A percentile compares a stretch with the other conserved stretches of the same genome.
These are phyloP conservation scores for Umbelopsis isabellina DNA, from an alignment of 192 early-diverging fungal species.

Conservation along the genomic window DNA sequence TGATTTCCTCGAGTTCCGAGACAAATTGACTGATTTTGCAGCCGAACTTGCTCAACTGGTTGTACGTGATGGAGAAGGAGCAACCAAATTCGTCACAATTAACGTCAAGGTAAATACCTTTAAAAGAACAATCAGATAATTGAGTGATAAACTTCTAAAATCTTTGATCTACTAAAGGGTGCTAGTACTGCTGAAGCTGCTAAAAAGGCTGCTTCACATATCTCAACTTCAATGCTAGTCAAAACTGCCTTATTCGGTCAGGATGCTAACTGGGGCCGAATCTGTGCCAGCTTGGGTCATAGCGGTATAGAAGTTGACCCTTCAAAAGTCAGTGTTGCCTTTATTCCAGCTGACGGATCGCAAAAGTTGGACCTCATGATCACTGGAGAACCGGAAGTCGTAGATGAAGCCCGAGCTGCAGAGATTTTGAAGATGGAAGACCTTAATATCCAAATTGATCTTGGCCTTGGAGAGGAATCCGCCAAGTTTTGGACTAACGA, in stretches of 20 bases:
- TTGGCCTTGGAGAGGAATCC: slow-evolving; percentile 74
- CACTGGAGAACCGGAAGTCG: slow-evolving; percentile 77
- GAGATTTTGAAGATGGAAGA: slow-evolving; percentile 89
- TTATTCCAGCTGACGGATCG: slow-evolving; percentile 69
- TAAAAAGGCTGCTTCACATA: slow-evolving; percentile 81
- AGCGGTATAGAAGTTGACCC: slow-evolving; percentile 74
- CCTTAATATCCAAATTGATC: slow-evolving; percentile 74
- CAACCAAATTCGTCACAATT: slow-evolving; percentile 95
- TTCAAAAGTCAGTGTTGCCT: slow-evolving; percentile 70
- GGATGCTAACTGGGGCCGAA: slow-evolving; percentile 98
- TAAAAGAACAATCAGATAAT: neutral
- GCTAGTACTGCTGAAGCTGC: slow-evolving; percentile 75
- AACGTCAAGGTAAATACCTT: slow-evolving; percentile 65
- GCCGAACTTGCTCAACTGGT: slow-evolving; percentile 87
- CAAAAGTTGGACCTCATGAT: slow-evolving; percentile 71
- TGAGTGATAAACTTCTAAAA: neutral
- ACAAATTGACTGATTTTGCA: slow-evolving; percentile 80
- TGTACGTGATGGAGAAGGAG: slow-evolving; percentile 96
- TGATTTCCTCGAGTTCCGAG: slow-evolving; percentile 71
- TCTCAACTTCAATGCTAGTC: slow-evolving; percentile 91
- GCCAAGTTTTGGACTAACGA: slow-evolving; percentile 96
- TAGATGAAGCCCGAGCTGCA: slow-evolving; percentile 81
- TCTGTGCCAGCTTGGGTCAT: slow-evolving; percentile 43
- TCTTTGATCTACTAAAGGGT: slow-evolving; percentile 49
- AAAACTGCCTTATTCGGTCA: slow-evolving; percentile 96